Conservation (phyloP, 2,329 filamentous ascomycete genomes). For the Diaporthe sp. region DNA sequence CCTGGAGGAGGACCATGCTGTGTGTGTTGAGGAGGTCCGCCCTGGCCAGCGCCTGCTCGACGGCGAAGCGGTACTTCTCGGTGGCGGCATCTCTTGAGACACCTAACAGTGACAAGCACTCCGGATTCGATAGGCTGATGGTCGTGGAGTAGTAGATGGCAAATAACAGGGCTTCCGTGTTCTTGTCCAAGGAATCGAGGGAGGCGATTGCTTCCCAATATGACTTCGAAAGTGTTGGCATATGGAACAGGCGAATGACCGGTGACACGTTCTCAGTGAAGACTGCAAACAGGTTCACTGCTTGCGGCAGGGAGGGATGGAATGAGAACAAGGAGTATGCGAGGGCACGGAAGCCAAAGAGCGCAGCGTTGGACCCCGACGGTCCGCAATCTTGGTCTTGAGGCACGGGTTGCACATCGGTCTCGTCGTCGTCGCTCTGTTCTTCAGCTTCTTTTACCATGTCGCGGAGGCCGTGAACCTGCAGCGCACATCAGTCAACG, state of each 20-base stretch:
- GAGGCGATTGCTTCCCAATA: constrained; percentile 48
- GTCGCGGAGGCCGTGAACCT: constrained; percentile 43
- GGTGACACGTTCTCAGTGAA: constrained; percentile 49
- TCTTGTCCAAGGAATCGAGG: constrained; percentile 40
- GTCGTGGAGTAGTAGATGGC: constrained; percentile 69
- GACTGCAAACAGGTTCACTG: constrained; percentile 44
- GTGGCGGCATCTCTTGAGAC: constrained; percentile 13
- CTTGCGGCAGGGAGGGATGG: constrained; percentile 46
- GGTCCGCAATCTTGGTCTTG: not conserved
- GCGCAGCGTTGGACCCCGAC: constrained; percentile 44
- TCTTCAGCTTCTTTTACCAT: constrained; percentile 38
- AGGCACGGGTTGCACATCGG: not conserved
- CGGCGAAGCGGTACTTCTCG: constrained; percentile 57
- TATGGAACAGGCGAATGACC: constrained; percentile 49
- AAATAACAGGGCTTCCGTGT: constrained; percentile 54
- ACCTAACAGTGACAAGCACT: constrained; percentile 46
- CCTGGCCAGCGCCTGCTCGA: constrained; percentile 69
- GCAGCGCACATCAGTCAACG: not conserved
- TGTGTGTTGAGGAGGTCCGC: constrained; percentile 70
- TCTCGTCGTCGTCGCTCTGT: constrained; percentile 8
- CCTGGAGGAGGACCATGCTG: constrained; percentile 70
- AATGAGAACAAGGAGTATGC: constrained; percentile 46
- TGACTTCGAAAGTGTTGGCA: constrained; percentile 46
- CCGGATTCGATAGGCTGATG: constrained; percentile 67
- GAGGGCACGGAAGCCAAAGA: constrained; percentile 47